A percentile compares a stretch with the other conserved stretches of the same genome.
Conservation (phyloP, 192 early-diverging fungal species). For the Coemansia sp. region DNA sequence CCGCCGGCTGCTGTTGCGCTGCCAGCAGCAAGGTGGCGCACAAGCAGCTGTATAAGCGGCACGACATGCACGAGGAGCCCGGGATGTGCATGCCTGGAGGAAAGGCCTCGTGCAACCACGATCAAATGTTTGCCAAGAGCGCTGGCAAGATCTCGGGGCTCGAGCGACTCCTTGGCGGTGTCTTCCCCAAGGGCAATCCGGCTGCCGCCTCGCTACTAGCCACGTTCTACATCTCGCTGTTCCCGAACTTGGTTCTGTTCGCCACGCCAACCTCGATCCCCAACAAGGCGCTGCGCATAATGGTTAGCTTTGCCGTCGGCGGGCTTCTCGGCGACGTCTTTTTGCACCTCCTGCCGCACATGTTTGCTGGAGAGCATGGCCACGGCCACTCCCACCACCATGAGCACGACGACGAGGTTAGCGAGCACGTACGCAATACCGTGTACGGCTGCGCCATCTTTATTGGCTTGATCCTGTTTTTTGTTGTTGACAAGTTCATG, state of each 20-base stretch:
- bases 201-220: slow-evolving; percentile 63
- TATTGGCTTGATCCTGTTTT: slow-evolving; percentile 74
- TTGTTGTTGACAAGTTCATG: slow-evolving; percentile 85
- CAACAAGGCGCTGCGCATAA: slow-evolving; percentile 58
- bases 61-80: slow-evolving; percentile 18
- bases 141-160: slow-evolving; percentile 25
- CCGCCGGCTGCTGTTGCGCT: slow-evolving; percentile 20
- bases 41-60: slow-evolving; percentile 43
- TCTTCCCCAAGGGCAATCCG: slow-evolving; percentile 55
- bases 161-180: slow-evolving; percentile 45
- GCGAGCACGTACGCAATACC: slow-evolving; percentile 58
- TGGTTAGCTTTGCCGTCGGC: slow-evolving; percentile 89
- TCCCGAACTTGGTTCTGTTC: slow-evolving; percentile 79
- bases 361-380: slow-evolving; percentile 62
- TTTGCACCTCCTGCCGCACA: slow-evolving; percentile 80
- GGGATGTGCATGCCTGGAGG: slow-evolving; percentile 35
- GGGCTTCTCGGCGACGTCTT: slow-evolving; percentile 85
- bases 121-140: slow-evolving; percentile 8
- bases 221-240: slow-evolving; percentile 80
- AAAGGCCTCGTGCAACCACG: slow-evolving; percentile 18
- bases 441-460: slow-evolving; percentile 78
- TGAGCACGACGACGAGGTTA: slow-evolving; percentile 39
- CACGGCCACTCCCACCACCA: slow-evolving; percentile 35
- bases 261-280: slow-evolving; percentile 75
- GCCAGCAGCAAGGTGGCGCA: not conserved